Evolutionary conservation across 192 early-diverging fungal genomes (phyloP).

Genomic region (Umbelopsis ramanniana): DNA sequence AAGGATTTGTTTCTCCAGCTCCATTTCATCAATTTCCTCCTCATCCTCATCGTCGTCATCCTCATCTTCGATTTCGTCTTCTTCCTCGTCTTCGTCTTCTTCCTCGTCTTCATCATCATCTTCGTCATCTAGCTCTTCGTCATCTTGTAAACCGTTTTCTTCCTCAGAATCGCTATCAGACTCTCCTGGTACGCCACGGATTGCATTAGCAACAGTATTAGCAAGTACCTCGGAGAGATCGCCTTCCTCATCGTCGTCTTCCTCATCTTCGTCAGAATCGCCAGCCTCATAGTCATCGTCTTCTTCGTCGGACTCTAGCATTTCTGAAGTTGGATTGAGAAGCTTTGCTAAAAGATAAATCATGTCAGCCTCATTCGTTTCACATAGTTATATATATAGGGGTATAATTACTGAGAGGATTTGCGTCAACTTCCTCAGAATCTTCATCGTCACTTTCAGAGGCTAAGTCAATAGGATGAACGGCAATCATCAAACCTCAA

Average conservation of each 20-base stretch:
- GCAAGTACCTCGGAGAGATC: constrained; percentile 31
- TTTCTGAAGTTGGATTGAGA: neutral
- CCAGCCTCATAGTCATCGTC: constrained; percentile 34
- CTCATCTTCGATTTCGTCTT: constrained; percentile 6
- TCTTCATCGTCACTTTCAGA: neutral
- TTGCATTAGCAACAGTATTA: constrained; percentile 22
- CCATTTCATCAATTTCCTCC: constrained; percentile 5
- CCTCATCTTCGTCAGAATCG: constrained; percentile 27
- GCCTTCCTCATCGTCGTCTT: constrained; percentile 24
- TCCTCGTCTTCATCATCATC: neutral
- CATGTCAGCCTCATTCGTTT: neutral
- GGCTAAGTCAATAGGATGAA: neutral
- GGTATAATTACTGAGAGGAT: neutral
- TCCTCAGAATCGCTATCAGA: constrained; percentile 15
- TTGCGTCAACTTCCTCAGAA: neutral
- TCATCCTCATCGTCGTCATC: constrained; percentile 18
- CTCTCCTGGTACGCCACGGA: constrained; percentile 4
- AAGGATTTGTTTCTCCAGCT: constrained; percentile 28
- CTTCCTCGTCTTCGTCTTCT: constrained; percentile 21
- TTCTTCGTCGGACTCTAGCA: constrained; percentile 30
- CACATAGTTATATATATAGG: neutral
- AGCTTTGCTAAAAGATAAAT: neutral
- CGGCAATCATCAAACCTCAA: neutral
- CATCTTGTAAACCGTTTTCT: constrained; percentile 13
- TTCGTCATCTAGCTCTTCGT: constrained; percentile 5